These are phyloP conservation scores for Solioccasus polychromus DNA, from an alignment of 768 basidiomycete species.

Conservation along the genomic window DNA sequence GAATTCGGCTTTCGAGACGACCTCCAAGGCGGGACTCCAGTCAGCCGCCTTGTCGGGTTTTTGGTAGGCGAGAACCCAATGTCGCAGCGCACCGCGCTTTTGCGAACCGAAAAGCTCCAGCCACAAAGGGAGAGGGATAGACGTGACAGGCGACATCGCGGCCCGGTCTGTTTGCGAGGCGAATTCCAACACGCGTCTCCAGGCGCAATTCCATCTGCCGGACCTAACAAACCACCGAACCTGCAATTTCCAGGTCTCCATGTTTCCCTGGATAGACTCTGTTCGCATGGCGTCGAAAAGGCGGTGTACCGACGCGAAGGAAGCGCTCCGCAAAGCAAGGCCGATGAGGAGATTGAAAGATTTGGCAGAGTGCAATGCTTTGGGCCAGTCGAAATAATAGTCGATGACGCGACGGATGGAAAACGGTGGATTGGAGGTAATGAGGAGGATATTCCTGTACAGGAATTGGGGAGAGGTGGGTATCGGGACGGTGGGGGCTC, in stretches of 20 bases:
- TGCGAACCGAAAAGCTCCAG: slow-evolving; percentile 53
- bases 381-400: slow-evolving; percentile 29
- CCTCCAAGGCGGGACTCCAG: neutral
- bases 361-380: slow-evolving; percentile 33
- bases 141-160: neutral
- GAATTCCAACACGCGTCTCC: slow-evolving; percentile 39
- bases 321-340: slow-evolving; percentile 49
- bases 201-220: slow-evolving; percentile 59
- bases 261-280: slow-evolving; percentile 40
- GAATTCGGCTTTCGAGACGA: neutral
- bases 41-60: neutral
- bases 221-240: slow-evolving; percentile 55
- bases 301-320: slow-evolving; percentile 43
- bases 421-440: slow-evolving; percentile 19
- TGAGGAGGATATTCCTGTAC: slow-evolving; percentile 29
- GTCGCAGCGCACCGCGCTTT: slow-evolving; percentile 35
- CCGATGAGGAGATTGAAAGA: slow-evolving; percentile 46
- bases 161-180: slow-evolving; percentile 6
- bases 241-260: slow-evolving; percentile 55
- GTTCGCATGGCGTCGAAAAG: slow-evolving; percentile 49
- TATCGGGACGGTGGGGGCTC: slow-evolving; percentile 18
- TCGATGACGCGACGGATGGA: slow-evolving; percentile 15
- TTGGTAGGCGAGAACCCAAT: slow-evolving; percentile 10
- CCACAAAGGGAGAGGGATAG: slow-evolving; percentile 52
- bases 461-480: slow-evolving; percentile 35